Base-by-base conservation (phyloP, 2,329 filamentous ascomycete genomes). In the Microcyclosporella mali region DNA sequence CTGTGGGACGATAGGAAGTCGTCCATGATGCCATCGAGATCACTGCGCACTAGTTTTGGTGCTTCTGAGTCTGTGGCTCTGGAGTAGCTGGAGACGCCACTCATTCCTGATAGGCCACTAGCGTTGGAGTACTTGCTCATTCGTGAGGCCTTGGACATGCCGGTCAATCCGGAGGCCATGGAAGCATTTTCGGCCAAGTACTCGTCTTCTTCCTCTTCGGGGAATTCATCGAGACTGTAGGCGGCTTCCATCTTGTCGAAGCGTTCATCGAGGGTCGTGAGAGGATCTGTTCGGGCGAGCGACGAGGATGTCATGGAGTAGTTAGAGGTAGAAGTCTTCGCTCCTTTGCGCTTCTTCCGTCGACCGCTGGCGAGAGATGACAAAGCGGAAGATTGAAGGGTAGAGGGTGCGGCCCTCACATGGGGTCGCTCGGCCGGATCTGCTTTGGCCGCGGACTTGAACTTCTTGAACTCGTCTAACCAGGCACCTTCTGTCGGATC, bases 231-330 rank as follows among this genome's bases (percentile, higher is more conserved):
- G 8, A 56, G 37, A n/a, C 78, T 72, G 57, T 88, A 95, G 49
- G 84, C 74, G 63, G 90, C 84, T 65, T 95, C 88, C 15, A 97
- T 79, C 65, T 70, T 86, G 63, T 98, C 92, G 63, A 97, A 98
- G 18, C 92, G 79, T 35, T 84, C 84, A 62, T 98, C 94, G 6
- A 98, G 73, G 1, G 94, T 75, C 1, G 81, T 82, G 47, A 94
- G 77, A 32, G 88, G 87, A 58, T 95, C 90, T 1, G 89, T 98
- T 42, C 92, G 81, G 39, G 87, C 82, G 14, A 95, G 73, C 0
- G 88, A 84, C 0, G 88, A 94, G 1, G 86, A 94, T 0, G 85
- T 88, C 89, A 95, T 95, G 40, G 85, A 92, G 67, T 92, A 94
- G 45, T 78, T 81, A 1, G 88, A 92, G 1, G 85, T 84, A 52